Evolutionary conservation across 192 early-diverging fungal genomes (phyloP).

Genomic region (Backusella psychrophila): DNA sequence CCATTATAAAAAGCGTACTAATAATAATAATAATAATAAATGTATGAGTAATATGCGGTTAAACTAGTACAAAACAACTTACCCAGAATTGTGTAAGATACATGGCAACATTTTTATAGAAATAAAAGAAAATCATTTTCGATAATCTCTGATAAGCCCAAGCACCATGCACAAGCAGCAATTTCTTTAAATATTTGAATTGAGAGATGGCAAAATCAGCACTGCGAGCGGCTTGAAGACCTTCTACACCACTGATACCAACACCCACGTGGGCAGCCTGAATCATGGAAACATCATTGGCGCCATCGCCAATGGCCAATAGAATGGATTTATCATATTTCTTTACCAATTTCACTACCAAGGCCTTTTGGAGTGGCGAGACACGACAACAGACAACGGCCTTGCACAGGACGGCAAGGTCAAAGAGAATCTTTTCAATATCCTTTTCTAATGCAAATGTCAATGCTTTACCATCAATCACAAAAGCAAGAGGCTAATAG

Average conservation of each 20-base stretch:
- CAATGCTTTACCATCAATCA: constrained; percentile 93
- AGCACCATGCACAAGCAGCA: constrained; percentile 93
- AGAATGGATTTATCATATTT: constrained; percentile 84
- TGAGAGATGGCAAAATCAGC: constrained; percentile 99
- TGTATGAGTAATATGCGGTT: too few species aligned
- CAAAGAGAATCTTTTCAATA: constrained; percentile 75
- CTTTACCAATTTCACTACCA: constrained; percentile 98
- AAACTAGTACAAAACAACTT: background rate
- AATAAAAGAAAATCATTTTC: constrained; percentile 96
- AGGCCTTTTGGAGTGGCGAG: constrained; percentile 95
- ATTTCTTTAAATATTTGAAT: constrained; percentile 91
- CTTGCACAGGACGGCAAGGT: constrained; percentile 89
- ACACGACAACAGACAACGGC: constrained; percentile 98
- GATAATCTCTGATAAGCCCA: constrained; percentile 96
- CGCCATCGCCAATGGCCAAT: constrained; percentile 97
- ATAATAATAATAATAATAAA: too few species aligned
- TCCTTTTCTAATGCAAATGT: constrained; percentile 92
- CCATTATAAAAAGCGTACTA: constrained; percentile 85
- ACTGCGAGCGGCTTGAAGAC: constrained; percentile 93
- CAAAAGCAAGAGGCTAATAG: constrained; percentile 69
- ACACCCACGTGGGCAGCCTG: constrained; percentile 98
- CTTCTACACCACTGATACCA: constrained; percentile 95
- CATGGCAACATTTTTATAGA: constrained; percentile 98
- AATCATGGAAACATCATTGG: constrained; percentile 99
- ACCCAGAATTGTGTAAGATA: constrained; percentile 98